Conservation (phyloP, 1,139 yeast genomes). For the Blastobotrys ciferrii region DNA sequence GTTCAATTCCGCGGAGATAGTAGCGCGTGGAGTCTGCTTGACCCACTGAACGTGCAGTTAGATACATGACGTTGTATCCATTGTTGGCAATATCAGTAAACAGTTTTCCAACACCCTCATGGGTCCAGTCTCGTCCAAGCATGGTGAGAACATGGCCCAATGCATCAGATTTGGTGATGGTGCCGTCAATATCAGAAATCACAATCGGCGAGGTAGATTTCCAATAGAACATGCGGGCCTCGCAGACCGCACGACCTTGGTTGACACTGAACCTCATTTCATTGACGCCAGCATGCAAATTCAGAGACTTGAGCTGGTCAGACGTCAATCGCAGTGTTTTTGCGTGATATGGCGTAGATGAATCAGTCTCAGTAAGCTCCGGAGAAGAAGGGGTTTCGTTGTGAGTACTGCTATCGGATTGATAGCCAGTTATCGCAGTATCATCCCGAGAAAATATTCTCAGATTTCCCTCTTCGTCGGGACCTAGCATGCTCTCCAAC, state of each 20-base stretch:
- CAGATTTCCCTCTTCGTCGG: constrained; percentile 71
- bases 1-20: constrained; percentile 74
- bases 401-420: constrained; percentile 13
- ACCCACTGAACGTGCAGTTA: constrained; percentile 94
- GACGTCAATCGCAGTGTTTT: constrained; percentile 89
- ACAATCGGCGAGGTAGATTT: constrained; percentile 82
- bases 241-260: constrained; percentile 74
- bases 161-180: constrained; percentile 97
- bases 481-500: constrained; percentile 49
- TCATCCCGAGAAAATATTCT: constrained; percentile 52
- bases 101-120: constrained; percentile 87
- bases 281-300: constrained; percentile 77
- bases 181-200: constrained; percentile 96
- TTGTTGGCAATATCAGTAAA: constrained; percentile 81
- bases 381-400: constrained; percentile 7
- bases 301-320: constrained; percentile 75
- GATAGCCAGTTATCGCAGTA: constrained; percentile 4
- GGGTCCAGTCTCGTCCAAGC: constrained; percentile 98
- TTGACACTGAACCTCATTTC: constrained; percentile 75
- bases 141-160: constrained; percentile 92
- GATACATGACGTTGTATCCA: constrained; percentile 89
- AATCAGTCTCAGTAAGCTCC: constrained; percentile 13
- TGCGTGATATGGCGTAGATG: constrained; percentile 47
- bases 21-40: constrained; percentile 92
- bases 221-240: constrained; percentile 81